phyloP scores from a whole-genome alignment of 2,329 filamentous ascomycete genomes.

The Lasiodiplodia gonubiensis region DNA sequence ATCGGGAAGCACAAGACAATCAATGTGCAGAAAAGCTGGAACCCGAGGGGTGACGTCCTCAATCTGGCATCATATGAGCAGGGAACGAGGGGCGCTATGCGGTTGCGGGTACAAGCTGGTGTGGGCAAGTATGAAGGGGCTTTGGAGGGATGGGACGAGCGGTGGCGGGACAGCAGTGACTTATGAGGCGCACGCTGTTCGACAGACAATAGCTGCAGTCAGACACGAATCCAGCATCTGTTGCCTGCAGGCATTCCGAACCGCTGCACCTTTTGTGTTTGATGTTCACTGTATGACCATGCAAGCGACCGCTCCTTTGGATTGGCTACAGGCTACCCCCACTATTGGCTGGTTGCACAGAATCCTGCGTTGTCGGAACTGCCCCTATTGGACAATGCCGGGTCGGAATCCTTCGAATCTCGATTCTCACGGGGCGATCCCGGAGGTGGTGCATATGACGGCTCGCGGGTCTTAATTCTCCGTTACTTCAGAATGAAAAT shows the following conservation, averaged over 20 bases:
- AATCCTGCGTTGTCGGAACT: background rate
- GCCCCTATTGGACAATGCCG: background rate
- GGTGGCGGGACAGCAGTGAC: slow-evolving; percentile 44
- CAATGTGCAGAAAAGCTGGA: slow-evolving; percentile 41
- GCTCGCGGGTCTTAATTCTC: background rate
- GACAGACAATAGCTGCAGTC: background rate
- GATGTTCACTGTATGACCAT: background rate
- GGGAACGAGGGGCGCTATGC: slow-evolving; percentile 42
- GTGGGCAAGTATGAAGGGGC: slow-evolving; percentile 35
- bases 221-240: slow-evolving; percentile 1
- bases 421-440: background rate
- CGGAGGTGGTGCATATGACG: background rate
- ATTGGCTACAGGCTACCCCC: background rate
- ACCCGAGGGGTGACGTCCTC: slow-evolving; percentile 45
- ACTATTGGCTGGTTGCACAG: background rate
- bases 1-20: slow-evolving; percentile 27
- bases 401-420: background rate
- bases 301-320: background rate
- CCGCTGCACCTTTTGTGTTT: background rate
- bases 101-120: slow-evolving; percentile 48
- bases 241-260: background rate
- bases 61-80: slow-evolving; percentile 57
- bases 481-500: background rate
- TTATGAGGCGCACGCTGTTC: slow-evolving; percentile 5
- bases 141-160: slow-evolving; percentile 42